phyloP scores from a whole-genome alignment of 169 alveolate genomes.

The Cryptosporidium ryanae region DNA sequence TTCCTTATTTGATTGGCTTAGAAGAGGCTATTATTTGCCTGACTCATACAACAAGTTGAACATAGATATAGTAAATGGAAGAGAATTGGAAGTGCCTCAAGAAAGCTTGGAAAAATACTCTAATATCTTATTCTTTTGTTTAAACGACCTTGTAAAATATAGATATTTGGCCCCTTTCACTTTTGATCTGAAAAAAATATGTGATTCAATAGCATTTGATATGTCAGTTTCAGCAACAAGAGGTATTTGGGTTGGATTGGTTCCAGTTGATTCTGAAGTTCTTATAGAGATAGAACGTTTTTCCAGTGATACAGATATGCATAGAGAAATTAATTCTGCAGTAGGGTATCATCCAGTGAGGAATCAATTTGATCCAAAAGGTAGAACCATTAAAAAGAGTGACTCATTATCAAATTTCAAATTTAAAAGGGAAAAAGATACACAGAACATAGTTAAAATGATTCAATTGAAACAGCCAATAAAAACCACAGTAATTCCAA shows the following conservation, averaged over 20 bases:
- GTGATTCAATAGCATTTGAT: constrained; percentile 45
- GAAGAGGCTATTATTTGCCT: constrained; percentile 65
- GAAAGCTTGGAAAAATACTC: constrained; percentile 16
- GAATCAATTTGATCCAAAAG: constrained; percentile 51
- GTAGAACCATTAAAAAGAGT: neutral
- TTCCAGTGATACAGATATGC: neutral
- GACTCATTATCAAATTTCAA: too few relatives aligned
- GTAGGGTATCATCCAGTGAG: constrained; percentile 46
- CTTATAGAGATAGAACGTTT: constrained; percentile 39
- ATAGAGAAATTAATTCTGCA: constrained; percentile 2
- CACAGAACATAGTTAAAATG: constrained; percentile 7
- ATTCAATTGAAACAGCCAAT: constrained; percentile 24
- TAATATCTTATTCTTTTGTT: neutral
- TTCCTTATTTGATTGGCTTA: constrained; percentile 33
- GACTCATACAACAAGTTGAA: constrained; percentile 3
- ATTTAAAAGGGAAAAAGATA: constrained; percentile 14
- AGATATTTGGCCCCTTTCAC: constrained; percentile 71
- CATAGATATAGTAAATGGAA: constrained; percentile 18
- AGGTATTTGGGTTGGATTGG: constrained; percentile 65
- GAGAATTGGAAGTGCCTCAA: constrained; percentile 5
- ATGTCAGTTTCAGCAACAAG: constrained; percentile 64
- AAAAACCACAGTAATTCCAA: constrained; percentile 54
- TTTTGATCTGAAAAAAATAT: neutral
- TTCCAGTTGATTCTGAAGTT: constrained; percentile 65
- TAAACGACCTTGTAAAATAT: constrained; percentile 3